Evolutionary conservation across 2,329 filamentous ascomycete species (phyloP).

Genomic region (Fusarium nisikadoi): DNA sequence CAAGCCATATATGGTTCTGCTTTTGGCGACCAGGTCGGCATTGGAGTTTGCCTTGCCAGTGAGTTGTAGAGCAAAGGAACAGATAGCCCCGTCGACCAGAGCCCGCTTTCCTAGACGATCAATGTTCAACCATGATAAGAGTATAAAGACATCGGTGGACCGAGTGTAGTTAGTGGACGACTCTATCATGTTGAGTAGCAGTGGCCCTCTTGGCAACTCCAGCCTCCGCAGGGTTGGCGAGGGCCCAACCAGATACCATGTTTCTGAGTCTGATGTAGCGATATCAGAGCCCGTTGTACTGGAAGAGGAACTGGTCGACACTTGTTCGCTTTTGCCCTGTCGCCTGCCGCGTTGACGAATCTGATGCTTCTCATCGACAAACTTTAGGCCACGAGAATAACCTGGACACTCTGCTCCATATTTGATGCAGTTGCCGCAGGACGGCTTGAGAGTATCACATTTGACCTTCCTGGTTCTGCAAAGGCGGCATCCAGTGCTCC

Average conservation of each 20-base stretch:
- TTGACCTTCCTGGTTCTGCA: conserved; percentile 56
- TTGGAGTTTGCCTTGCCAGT: conserved; percentile 50
- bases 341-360: conserved; percentile 47
- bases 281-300: conserved; percentile 18
- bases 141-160: conserved; percentile 38
- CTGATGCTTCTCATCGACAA: conserved; percentile 53
- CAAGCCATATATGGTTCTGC: conserved; percentile 52
- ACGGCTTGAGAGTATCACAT: conserved; percentile 58
- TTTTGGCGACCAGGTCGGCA: conserved; percentile 46
- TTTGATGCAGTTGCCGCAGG: conserved; percentile 53
- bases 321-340: conserved; percentile 5
- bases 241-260: conserved; percentile 10
- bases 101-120: conserved; percentile 49
- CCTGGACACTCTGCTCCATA: conserved; percentile 54
- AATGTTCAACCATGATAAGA: conserved; percentile 44
- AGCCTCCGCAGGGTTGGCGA: conserved; percentile 25
- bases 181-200: conserved; percentile 48
- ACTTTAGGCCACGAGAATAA: conserved; percentile 54
- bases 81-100: conserved; percentile 53
- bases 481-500: conserved; percentile 52
- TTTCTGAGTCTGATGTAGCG: background rate
- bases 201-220: conserved; percentile 44
- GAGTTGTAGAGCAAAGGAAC: conserved; percentile 52
- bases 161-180: conserved; percentile 27
- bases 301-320: conserved; percentile 23